phyloP scores from a whole-genome alignment of 164 flowering plant genomes.

The Magnolia kwangsiensis region DNA sequence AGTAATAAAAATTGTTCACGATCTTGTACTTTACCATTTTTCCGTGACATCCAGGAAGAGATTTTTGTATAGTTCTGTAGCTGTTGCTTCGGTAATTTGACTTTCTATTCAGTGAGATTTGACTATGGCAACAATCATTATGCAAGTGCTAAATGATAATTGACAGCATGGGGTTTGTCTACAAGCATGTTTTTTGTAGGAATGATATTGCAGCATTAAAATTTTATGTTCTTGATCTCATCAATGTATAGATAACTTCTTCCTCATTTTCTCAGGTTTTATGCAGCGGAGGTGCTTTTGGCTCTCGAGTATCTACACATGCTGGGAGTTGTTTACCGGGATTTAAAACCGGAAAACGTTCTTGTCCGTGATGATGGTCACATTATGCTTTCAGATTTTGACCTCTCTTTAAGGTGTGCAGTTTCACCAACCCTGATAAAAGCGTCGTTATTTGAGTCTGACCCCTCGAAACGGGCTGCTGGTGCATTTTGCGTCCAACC shows the following conservation, averaged over 20 bases:
- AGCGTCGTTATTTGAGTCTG: conserved; percentile 41
- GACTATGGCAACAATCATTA: not conserved
- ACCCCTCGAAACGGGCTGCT: conserved; percentile 46
- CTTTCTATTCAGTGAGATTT: not conserved
- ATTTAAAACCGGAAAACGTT: conserved; percentile 91
- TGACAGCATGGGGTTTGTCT: not conserved
- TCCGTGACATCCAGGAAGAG: not conserved
- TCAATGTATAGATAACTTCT: not conserved
- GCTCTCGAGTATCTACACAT: conserved; percentile 93
- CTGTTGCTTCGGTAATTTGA: not conserved
- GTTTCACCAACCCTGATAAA: conserved; percentile 79
- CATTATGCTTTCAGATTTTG: conserved; percentile 93
- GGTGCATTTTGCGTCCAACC: conserved; percentile 77
- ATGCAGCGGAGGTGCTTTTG: conserved; percentile 86
- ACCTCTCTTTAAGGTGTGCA: conserved; percentile 78
- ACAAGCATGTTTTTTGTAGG: not conserved
- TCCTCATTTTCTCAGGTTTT: conserved; percentile 52
- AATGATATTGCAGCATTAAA: not conserved
- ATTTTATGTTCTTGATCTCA: not conserved
- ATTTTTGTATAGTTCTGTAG: not conserved
- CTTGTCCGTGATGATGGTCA: conserved; percentile 94
- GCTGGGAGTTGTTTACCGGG: conserved; percentile 93
- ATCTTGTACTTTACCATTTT: not conserved
- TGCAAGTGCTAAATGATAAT: not conserved
- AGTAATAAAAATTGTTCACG: no score